Evolutionary conservation across 2,329 filamentous ascomycete genomes (phyloP).

Genomic region (Paecilomyces niveus): DNA sequence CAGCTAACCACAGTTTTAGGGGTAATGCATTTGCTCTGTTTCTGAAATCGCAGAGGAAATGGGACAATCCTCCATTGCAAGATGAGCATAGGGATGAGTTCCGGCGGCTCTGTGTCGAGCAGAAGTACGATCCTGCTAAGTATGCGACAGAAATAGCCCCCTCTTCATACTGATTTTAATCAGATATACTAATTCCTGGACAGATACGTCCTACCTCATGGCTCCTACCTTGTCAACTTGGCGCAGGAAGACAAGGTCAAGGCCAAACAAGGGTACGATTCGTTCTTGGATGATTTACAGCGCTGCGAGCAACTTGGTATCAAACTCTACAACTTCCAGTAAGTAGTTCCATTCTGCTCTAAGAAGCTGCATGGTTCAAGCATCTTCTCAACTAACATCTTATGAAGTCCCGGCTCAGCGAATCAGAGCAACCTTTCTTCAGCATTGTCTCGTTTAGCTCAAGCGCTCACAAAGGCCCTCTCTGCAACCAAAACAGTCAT

Average conservation of each 20-base stretch:
- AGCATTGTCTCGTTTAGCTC: constrained; percentile 72
- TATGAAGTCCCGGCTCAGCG: constrained; percentile 63
- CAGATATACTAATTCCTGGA: not conserved
- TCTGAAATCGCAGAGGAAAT: constrained; percentile 93
- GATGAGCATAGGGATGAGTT: constrained; percentile 64
- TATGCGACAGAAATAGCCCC: constrained; percentile 18
- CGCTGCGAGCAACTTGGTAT: constrained; percentile 85
- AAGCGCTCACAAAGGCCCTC: constrained; percentile 76
- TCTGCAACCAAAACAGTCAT: constrained; percentile 67
- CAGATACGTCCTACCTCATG: constrained; percentile 76
- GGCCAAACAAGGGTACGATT: constrained; percentile 74
- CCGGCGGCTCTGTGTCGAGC: constrained; percentile 57
- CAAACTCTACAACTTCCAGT: constrained; percentile 92
- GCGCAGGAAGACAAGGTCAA: constrained; percentile 75
- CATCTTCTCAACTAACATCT: constrained; percentile 5
- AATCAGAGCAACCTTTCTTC: constrained; percentile 59
- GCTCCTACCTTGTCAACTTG: constrained; percentile 93
- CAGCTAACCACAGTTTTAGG: constrained; percentile 31
- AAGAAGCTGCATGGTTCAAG: not conserved
- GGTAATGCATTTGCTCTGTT: constrained; percentile 93
- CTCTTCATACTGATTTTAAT: not conserved
- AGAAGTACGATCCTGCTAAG: constrained; percentile 63
- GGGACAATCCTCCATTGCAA: constrained; percentile 73
- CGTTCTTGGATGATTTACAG: constrained; percentile 80
- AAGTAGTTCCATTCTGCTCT: constrained; percentile 8